These are phyloP conservation scores for Salix exigua DNA, from an alignment of 345 rosid species.

Conservation along the genomic window DNA sequence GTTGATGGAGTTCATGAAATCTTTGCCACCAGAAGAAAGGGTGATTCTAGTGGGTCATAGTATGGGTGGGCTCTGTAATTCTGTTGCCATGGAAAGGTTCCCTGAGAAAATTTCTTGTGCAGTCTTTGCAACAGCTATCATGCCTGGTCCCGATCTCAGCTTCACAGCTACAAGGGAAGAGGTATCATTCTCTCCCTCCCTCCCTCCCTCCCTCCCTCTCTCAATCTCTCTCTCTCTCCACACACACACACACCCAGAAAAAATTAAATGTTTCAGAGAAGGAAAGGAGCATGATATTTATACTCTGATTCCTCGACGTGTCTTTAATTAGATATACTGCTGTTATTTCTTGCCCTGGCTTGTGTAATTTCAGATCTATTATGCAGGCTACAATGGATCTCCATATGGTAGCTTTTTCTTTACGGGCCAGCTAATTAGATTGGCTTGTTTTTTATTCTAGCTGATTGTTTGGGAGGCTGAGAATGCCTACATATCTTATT, in stretches of 20 bases:
- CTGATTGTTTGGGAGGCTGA: background rate
- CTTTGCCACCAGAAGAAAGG: slow-evolving; percentile 29
- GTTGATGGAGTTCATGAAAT: slow-evolving; percentile 27
- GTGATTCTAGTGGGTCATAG: slow-evolving; percentile 45
- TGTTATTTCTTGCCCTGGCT: background rate
- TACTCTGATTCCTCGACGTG: background rate
- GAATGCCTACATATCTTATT: too few relatives aligned
- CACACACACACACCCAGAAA: background rate
- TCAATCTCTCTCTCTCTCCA: background rate
- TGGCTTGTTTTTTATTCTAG: background rate
- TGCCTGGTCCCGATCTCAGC: slow-evolving; percentile 37
- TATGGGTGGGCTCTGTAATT: slow-evolving; percentile 28
- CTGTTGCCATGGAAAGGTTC: slow-evolving; percentile 43
- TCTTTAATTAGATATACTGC: background rate
- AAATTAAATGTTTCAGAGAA: background rate
- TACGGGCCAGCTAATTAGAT: background rate
- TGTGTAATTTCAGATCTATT: background rate
- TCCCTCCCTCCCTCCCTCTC: too few relatives aligned
- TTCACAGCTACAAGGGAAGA: slow-evolving; percentile 18
- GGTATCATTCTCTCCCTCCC: slow-evolving; percentile 17
- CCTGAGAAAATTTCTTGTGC: slow-evolving; percentile 35
- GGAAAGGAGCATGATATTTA: background rate
- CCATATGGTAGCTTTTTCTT: background rate
- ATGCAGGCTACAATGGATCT: background rate
- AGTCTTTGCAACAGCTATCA: slow-evolving; percentile 28